Conservation (phyloP, 129 eudicot genomes). For the Oenanthe sinensis region DNA sequence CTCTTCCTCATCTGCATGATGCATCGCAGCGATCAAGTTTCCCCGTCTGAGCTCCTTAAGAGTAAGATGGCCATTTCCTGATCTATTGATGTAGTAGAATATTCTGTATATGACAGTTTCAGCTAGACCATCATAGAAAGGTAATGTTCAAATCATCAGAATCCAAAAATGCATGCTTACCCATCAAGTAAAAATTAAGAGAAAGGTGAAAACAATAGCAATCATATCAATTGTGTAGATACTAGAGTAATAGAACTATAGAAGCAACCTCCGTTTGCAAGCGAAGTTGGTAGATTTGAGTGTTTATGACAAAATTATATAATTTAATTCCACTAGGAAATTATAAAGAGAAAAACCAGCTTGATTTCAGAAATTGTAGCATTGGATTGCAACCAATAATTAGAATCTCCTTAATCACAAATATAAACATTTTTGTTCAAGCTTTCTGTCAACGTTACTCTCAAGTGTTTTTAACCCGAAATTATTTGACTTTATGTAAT, state of each 20-base stretch:
- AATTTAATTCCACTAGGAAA: not conserved
- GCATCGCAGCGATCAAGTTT: slow-evolving; percentile 50
- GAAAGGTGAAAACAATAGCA: not conserved
- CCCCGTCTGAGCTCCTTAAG: slow-evolving; percentile 60
- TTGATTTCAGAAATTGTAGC: not conserved
- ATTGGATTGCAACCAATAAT: not conserved
- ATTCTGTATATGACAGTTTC: slow-evolving; percentile 75
- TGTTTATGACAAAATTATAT: not conserved
- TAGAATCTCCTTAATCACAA: not conserved
- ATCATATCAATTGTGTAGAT: not conserved
- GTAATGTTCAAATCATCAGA: slow-evolving; percentile 14
- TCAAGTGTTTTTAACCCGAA: not conserved
- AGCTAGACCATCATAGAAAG: slow-evolving; percentile 32
- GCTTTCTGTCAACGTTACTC: not conserved
- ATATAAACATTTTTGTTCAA: not conserved
- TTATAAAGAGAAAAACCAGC: not conserved
- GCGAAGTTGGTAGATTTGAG: not conserved
- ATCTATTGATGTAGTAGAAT: slow-evolving; percentile 55
- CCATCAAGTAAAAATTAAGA: not conserved
- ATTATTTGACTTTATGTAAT: not conserved
- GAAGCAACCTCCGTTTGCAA: not conserved
- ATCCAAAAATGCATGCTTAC: not conserved
- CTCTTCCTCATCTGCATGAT: slow-evolving; percentile 71
- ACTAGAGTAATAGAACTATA: not conserved
- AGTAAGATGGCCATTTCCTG: slow-evolving; percentile 60